These are phyloP conservation scores for Rhizopogon vesiculosus DNA, from an alignment of 768 basidiomycete genomes.

Conservation along the genomic window DNA sequence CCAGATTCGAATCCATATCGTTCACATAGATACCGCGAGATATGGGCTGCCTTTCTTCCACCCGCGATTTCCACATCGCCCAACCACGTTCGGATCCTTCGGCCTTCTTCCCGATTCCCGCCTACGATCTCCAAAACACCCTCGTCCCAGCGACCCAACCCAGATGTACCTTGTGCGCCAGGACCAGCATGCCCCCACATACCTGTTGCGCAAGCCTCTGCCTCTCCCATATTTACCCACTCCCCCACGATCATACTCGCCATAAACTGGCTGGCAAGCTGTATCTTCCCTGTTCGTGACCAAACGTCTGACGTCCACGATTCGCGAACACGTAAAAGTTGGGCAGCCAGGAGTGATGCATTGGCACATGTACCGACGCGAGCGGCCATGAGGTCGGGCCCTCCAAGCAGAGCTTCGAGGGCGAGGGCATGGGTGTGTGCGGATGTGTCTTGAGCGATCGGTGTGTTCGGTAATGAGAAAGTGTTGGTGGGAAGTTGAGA, in stretches of 20 bases:
- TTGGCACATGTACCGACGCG: slow-evolving; percentile 73
- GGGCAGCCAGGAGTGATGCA: slow-evolving; percentile 68
- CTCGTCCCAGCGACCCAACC: slow-evolving; percentile 74
- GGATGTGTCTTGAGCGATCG: slow-evolving; percentile 75
- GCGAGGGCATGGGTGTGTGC: slow-evolving; percentile 74
- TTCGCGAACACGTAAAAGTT: slow-evolving; percentile 75
- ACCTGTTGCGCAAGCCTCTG: slow-evolving; percentile 75
- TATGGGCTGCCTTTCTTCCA: slow-evolving; percentile 57
- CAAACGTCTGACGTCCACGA: slow-evolving; percentile 75
- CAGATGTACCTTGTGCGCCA: slow-evolving; percentile 16
- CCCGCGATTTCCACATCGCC: slow-evolving; percentile 76
- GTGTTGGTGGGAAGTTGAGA: slow-evolving; percentile 62
- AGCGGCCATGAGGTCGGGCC: slow-evolving; percentile 70
- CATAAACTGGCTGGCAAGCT: slow-evolving; percentile 73
- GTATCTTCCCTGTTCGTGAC: slow-evolving; percentile 70
- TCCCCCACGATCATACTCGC: slow-evolving; percentile 67
- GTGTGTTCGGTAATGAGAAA: slow-evolving; percentile 71
- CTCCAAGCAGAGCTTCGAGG: slow-evolving; percentile 72
- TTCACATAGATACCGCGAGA: slow-evolving; percentile 74
- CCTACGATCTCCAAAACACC: slow-evolving; percentile 73
- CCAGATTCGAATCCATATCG: slow-evolving; percentile 79
- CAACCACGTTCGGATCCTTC: slow-evolving; percentile 70
- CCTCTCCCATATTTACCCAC: slow-evolving; percentile 67
- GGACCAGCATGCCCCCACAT: slow-evolving; percentile 57
- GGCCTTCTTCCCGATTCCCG: slow-evolving; percentile 68